Evolutionary conservation across 495 filamentous ascomycete species (phyloP).

Genomic region (Lophiotrema nucula): DNA sequence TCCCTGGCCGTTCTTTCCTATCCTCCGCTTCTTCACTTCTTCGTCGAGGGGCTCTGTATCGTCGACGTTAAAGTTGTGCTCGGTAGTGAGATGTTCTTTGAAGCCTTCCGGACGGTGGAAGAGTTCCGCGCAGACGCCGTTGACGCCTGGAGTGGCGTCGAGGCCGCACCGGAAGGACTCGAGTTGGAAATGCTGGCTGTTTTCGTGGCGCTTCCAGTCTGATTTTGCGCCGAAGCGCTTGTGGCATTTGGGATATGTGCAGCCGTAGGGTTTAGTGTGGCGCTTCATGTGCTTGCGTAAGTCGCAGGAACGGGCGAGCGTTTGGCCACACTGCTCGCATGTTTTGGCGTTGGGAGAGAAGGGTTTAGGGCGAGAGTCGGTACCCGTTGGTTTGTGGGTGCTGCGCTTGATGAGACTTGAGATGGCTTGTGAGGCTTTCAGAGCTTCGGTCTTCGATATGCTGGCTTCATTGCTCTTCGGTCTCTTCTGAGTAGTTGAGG

Average conservation of each 20-base stretch:
- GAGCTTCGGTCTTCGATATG: constrained; percentile 18
- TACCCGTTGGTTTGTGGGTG: neutral
- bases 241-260: constrained; percentile 70
- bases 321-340: constrained; percentile 12
- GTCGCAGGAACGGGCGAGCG: constrained; percentile 19
- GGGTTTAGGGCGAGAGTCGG: neutral
- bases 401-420: constrained; percentile 22
- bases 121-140: constrained; percentile 8
- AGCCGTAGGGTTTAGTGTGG: constrained; percentile 83
- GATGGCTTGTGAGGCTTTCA: constrained; percentile 23
- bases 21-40: constrained; percentile 49
- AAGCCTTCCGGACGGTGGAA: constrained; percentile 62
- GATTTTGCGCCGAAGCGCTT: constrained; percentile 89
- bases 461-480: neutral
- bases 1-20: constrained; percentile 66
- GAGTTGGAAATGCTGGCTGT: constrained; percentile 74
- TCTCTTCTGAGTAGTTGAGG: neutral
- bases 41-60: constrained; percentile 43
- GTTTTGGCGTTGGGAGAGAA: constrained; percentile 6
- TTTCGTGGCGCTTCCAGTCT: constrained; percentile 97
- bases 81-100: constrained; percentile 52
- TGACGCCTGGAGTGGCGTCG: constrained; percentile 27
- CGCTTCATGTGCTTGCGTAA: constrained; percentile 83
- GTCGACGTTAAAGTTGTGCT: neutral
- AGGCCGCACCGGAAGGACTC: constrained; percentile 73